These are phyloP conservation scores for Chalciporus piperatus DNA, from an alignment of 768 basidiomycete genomes.

Conservation along the genomic window DNA sequence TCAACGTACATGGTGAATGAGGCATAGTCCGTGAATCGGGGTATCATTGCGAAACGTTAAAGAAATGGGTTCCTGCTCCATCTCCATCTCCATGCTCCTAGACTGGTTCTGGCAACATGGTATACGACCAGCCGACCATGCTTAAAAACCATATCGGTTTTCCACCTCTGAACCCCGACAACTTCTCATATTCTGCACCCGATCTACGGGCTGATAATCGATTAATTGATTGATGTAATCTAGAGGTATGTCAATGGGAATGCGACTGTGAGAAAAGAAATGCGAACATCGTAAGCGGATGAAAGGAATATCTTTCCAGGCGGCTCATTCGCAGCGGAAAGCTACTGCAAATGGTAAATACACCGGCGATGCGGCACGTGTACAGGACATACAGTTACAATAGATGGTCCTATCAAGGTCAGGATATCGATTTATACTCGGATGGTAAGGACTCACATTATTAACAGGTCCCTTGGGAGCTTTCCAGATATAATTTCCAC, in stretches of 20 bases:
- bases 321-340: not conserved
- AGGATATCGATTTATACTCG: not conserved
- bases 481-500: constrained; percentile 16
- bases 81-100: not conserved
- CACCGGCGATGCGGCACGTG: not conserved
- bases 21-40: not conserved
- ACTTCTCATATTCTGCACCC: not conserved
- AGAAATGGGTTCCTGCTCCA: not conserved
- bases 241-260: not conserved
- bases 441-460: constrained; percentile 5
- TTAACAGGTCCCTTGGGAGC: constrained; percentile 7
- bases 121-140: not conserved
- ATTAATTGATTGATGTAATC: constrained; percentile 4
- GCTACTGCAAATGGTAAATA: not conserved
- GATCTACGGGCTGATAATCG: not conserved
- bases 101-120: not conserved
- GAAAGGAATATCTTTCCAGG: not conserved
- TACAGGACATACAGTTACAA: not conserved
- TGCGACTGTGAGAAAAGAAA: not conserved
- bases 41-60: not conserved
- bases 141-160: not conserved
- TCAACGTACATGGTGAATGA: not conserved
- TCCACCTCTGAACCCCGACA: not conserved
- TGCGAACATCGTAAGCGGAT: constrained; percentile 4
- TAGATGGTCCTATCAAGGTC: not conserved